These are phyloP conservation scores for Clarireedia paspali DNA, from an alignment of 2,329 filamentous ascomycete genomes.

Conservation along the genomic window DNA sequence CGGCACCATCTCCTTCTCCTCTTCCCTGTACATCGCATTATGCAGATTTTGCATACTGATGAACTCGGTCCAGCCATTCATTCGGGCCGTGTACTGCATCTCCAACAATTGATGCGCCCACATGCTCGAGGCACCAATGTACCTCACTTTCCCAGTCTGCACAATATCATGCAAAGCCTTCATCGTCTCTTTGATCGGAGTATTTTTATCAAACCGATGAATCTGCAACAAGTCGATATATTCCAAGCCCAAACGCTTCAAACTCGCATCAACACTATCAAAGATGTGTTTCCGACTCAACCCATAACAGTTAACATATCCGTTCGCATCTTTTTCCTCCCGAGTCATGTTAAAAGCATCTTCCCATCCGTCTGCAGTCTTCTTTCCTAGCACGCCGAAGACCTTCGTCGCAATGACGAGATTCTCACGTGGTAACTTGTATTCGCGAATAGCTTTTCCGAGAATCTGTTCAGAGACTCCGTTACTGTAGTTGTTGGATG, in stretches of 20 bases:
- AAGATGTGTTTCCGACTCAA: conserved; percentile 57
- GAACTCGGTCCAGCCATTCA: conserved; percentile 51
- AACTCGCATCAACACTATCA: conserved; percentile 51
- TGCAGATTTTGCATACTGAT: conserved; percentile 53
- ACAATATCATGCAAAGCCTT: conserved; percentile 51
- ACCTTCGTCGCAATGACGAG: conserved; percentile 62
- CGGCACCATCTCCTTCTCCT: conserved; percentile 35
- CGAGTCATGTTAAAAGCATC: not conserved
- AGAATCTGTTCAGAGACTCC: conserved; percentile 34
- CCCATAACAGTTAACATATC: conserved; percentile 40
- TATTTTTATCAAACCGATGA: conserved; percentile 46
- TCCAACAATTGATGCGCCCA: conserved; percentile 15
- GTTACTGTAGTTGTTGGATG: conserved; percentile 42
- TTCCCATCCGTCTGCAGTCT: conserved; percentile 9
- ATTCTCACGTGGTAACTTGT: conserved; percentile 54
- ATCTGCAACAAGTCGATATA: conserved; percentile 48
- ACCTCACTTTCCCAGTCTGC: conserved; percentile 47
- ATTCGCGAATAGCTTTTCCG: conserved; percentile 53
- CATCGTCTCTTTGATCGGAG: conserved; percentile 51
- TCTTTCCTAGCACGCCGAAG: conserved; percentile 25
- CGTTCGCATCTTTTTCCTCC: conserved; percentile 32
- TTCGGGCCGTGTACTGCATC: conserved; percentile 34
- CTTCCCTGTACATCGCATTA: conserved; percentile 53
- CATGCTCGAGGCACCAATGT: conserved; percentile 37
- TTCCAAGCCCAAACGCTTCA: conserved; percentile 41